Evolutionary conservation across 2,329 filamentous ascomycete genomes (phyloP).

Genomic region (Botrytis deweyae): DNA sequence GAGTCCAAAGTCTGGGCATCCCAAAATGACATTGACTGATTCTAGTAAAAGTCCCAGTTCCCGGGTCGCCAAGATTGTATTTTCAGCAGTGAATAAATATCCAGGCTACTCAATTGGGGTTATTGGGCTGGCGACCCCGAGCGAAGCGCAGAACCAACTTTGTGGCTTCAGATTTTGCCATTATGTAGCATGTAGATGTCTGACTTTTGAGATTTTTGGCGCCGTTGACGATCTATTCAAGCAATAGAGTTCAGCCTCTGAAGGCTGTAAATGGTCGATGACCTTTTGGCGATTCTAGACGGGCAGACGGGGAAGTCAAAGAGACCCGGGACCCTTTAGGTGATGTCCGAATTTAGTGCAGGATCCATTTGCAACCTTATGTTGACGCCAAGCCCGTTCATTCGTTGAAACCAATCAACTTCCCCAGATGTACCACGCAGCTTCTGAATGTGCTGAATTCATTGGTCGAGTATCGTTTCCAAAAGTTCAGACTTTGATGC

Average conservation of each 20-base stretch:
- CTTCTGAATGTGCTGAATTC: background rate
- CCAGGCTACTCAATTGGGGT: background rate
- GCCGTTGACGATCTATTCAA: background rate
- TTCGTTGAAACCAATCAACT: conserved; percentile 15
- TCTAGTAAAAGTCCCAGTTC: background rate
- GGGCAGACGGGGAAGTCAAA: background rate
- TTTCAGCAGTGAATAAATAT: background rate
- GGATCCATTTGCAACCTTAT: background rate
- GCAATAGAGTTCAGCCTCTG: conserved; percentile 2
- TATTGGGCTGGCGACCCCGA: background rate
- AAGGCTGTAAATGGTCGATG: background rate
- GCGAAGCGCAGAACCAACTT: background rate
- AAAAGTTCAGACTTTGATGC: background rate
- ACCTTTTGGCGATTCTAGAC: background rate
- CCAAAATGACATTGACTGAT: conserved; percentile 3
- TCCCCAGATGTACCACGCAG: conserved; percentile 12
- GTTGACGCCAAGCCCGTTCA: conserved; percentile 1
- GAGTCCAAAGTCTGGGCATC: conserved; percentile 21
- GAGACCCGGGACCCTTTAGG: background rate
- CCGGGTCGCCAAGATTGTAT: background rate
- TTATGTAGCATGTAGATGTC: conserved; percentile 10
- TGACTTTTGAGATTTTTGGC: conserved; percentile 1
- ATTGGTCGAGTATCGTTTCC: background rate
- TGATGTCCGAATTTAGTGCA: conserved; percentile 3
- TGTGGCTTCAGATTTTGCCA: background rate